These are phyloP conservation scores for Mortierella alpina DNA, from an alignment of 192 early-diverging fungal species.

Conservation along the genomic window DNA sequence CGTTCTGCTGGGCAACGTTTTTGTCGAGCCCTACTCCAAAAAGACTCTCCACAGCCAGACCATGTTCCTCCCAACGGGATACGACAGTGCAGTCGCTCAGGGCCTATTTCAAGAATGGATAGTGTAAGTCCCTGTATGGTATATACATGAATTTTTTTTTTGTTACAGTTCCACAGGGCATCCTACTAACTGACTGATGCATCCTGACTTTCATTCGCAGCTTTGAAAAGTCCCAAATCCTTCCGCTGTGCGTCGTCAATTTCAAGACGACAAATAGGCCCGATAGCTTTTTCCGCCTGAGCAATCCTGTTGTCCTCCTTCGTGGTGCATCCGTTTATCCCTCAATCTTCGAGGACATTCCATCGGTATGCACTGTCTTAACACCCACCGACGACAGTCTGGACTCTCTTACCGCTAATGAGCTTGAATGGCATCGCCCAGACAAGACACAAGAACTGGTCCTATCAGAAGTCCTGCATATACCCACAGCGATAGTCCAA, in stretches of 20 bases:
- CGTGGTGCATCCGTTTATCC: not conserved
- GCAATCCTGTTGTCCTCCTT: conserved; percentile 10
- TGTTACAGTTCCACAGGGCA: not conserved
- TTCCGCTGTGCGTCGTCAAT: conserved; percentile 46
- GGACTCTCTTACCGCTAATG: no score
- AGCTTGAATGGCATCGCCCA: conserved; percentile 4
- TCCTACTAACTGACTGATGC: not conserved
- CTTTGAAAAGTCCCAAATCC: conserved; percentile 41
- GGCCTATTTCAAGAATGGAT: conserved; percentile 48
- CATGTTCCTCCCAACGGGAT: conserved; percentile 33
- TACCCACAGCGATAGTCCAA: not conserved
- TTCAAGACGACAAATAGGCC: conserved; percentile 36
- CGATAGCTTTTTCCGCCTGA: conserved; percentile 20
- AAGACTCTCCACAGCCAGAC: conserved; percentile 1
- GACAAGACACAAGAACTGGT: not conserved
- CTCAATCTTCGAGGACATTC: conserved; percentile 14
- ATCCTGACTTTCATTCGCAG: not conserved
- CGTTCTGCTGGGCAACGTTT: conserved; percentile 26
- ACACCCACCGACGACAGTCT: conserved; percentile 8
- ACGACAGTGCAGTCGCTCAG: conserved; percentile 30
- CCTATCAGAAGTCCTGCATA: conserved; percentile 6
- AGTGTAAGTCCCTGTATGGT: conserved; percentile 18
- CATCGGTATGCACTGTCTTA: conserved; percentile 6
- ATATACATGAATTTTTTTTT: conserved; percentile 1
- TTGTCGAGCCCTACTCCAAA: conserved; percentile 23